Conservation (phyloP, 2,329 filamentous ascomycete genomes). For the Diaporthe humulicola region DNA sequence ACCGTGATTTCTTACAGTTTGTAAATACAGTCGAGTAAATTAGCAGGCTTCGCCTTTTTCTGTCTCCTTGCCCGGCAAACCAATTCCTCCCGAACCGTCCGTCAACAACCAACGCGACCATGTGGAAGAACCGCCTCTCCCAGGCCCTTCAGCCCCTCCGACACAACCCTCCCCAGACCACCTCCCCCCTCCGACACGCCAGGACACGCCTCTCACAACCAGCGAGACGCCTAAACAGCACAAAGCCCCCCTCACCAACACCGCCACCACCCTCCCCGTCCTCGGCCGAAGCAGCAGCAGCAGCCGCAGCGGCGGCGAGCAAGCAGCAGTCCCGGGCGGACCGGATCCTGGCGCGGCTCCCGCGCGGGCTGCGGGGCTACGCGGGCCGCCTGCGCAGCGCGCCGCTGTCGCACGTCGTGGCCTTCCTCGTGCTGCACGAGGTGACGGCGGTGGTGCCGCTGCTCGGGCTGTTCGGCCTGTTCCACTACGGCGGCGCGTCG, state of each 20-base stretch:
- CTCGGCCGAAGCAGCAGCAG: constrained; percentile 50
- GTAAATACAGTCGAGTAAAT: not conserved
- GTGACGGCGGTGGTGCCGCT: constrained; percentile 88
- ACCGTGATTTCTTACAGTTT: not conserved
- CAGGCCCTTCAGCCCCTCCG: constrained; percentile 19
- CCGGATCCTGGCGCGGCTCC: constrained; percentile 68
- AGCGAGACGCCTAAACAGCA: constrained; percentile 9
- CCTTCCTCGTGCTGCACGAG: constrained; percentile 93
- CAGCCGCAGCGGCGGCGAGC: constrained; percentile 58
- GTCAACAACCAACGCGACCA: not conserved
- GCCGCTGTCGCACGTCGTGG: constrained; percentile 84
- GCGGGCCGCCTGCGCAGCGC: constrained; percentile 79
- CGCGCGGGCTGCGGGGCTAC: constrained; percentile 76
- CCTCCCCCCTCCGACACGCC: not conserved
- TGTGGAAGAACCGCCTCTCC: constrained; percentile 27
- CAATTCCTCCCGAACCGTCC: not conserved
- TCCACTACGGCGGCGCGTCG: constrained; percentile 83
- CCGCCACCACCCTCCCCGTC: not conserved
- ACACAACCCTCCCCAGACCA: not conserved
- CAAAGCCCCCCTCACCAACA: not conserved
- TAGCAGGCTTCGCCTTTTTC: no score
- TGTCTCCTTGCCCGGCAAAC: not conserved
- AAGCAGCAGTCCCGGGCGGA: constrained; percentile 52
- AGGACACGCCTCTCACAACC: not conserved
- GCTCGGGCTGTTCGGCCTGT: constrained; percentile 78